Evolutionary conservation across 176 grass and related monocot species (phyloP).

Genomic region (Oryza rufipogon): DNA sequence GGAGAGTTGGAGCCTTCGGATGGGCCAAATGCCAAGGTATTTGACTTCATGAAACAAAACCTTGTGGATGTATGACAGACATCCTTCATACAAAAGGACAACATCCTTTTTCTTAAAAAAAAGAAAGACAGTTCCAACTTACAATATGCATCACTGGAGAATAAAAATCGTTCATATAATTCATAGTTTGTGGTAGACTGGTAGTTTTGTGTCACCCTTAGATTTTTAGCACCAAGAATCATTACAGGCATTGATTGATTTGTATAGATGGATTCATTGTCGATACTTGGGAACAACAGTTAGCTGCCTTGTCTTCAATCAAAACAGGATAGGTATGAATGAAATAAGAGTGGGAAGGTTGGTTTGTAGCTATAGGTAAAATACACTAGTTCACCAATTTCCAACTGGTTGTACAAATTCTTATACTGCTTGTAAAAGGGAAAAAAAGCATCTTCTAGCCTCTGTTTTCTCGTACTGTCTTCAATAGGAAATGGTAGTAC

Average conservation of each 20-base stretch:
- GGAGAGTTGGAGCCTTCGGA: slow-evolving; percentile 65
- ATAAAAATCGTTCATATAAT: background rate
- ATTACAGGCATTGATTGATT: background rate
- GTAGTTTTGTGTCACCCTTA: slow-evolving; percentile 1
- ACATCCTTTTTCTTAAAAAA: background rate
- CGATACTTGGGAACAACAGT: background rate
- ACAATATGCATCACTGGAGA: background rate
- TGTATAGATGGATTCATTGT: background rate
- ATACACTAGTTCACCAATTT: background rate
- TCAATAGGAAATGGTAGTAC: background rate
- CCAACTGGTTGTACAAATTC: background rate
- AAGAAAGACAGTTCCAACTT: background rate
- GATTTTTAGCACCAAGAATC: background rate
- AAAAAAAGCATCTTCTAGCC: background rate
- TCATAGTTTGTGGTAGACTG: slow-evolving; percentile 8
- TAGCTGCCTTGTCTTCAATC: background rate
- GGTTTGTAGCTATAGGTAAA: background rate
- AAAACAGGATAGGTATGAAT: background rate
- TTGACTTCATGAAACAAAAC: background rate
- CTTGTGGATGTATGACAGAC: background rate
- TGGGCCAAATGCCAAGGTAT: slow-evolving; percentile 68
- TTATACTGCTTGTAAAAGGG: background rate
- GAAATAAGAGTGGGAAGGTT: background rate
- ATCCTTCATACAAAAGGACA: background rate
- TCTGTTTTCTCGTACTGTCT: background rate